Percentiles rank a stretch among this genome's conserved stretches.
phyloP scores from a whole-genome alignment of 495 filamentous ascomycete species.

The Neurospora sp. region DNA sequence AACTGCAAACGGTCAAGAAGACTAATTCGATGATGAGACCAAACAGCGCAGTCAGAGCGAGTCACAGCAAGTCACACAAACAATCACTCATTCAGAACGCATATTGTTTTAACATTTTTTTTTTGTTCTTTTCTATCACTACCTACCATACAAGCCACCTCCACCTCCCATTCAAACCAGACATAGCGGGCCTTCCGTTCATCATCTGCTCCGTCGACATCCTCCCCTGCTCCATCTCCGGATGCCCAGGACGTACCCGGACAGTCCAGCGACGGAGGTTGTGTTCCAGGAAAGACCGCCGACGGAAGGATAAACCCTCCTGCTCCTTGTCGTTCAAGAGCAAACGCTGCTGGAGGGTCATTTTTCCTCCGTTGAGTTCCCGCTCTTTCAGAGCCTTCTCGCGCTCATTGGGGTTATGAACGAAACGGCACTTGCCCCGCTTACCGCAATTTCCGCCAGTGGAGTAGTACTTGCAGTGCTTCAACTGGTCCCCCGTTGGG shows the following conservation, averaged over 20 bases:
- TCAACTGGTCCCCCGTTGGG: slow-evolving; percentile 37
- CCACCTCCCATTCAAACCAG: neutral
- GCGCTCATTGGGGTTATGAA: slow-evolving; percentile 44
- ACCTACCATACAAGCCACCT: neutral
- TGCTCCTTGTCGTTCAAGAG: neutral
- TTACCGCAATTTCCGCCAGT: slow-evolving; percentile 51
- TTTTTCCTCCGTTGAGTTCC: neutral
- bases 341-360: neutral
- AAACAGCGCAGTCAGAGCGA: neutral
- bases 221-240: neutral
- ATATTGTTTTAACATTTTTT: neutral
- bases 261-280: neutral
- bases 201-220: neutral
- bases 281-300: neutral
- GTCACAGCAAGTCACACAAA: neutral
- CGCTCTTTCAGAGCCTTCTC: slow-evolving; percentile 20
- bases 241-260: neutral
- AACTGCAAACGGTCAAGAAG: neutral
- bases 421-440: slow-evolving; percentile 56
- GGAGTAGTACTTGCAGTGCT: slow-evolving; percentile 52
- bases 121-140: neutral
- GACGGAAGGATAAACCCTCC: neutral
- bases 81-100: neutral
- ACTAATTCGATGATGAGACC: neutral
- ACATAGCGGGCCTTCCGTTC: too few relatives aligned